Base-by-base conservation (phyloP, 2,329 filamentous ascomycete genomes). In the Fusarium robinianum region DNA sequence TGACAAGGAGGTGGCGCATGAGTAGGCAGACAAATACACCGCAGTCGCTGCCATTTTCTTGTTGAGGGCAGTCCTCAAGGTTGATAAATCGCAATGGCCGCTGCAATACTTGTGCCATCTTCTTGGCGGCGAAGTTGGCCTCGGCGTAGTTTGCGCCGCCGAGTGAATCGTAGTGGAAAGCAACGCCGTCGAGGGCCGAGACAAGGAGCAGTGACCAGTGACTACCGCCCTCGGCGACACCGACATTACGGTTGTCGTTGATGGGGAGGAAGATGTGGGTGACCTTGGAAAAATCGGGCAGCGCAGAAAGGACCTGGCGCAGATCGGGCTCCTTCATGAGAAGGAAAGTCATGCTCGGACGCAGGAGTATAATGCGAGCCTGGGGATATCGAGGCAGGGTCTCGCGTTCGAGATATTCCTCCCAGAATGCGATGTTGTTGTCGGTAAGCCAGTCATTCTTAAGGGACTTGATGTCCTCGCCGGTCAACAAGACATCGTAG, bases 341-440 rank as follows among this genome's bases (percentile, higher is more conserved):
- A 68, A 97, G 84, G 67, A 94, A 95, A 41, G 88, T 85, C 88
- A 97, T 95, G 62, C 85, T 88, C 1, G 94, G 94, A 9, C 92
- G 88, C 18, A 99, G 84, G 43, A 99, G 87, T 48, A 92, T 79
- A 65, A 99, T 96, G 53, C 90, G 82, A 14, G 90, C 90, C 63
- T 88, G 84, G 8, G 88, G 88, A 65, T 87, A 95, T 58, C 83
- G 81, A 19, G 77, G 75, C 18, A 99, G 84, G 49, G 90, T 84
- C 73, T 97, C 92, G 51, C 84, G 88, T 69, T 99, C 94, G 55
- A 99, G 83, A 66, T 83, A 95, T 79, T 97, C 92, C 78, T 97
- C 88, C 92, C 94, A 99, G 67, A 99, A 97, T 36, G 90, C 86
- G 57, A 99, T 97, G 60, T 90, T 91, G 73, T 96, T 96, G 68